Conservation (phyloP, 2,329 filamentous ascomycete species). For the Fusarium mundagurra region DNA sequence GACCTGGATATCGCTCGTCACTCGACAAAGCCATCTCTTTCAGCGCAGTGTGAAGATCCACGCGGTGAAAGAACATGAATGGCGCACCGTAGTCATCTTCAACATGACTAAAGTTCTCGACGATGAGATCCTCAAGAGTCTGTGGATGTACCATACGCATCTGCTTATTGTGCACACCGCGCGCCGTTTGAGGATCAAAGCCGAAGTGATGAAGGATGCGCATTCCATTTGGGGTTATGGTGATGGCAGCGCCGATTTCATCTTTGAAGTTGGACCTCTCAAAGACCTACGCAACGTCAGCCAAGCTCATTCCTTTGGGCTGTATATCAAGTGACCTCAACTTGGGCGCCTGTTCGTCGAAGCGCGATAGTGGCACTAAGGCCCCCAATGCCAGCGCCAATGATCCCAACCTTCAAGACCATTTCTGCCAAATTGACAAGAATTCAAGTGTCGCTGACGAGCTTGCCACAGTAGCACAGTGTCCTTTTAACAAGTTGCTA, state of each 20-base stretch:
- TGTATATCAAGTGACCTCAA: background rate
- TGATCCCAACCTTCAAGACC: background rate
- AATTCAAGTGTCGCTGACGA: background rate
- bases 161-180: background rate
- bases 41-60: background rate
- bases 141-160: conserved; percentile 6
- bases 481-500: background rate
- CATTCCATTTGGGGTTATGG: background rate
- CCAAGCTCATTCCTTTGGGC: too few relatives aligned
- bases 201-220: background rate
- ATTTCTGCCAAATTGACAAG: background rate
- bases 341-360: background rate
- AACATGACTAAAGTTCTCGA: background rate
- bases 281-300: background rate
- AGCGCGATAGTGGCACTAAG: background rate
- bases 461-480: background rate
- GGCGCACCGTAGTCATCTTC: background rate
- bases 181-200: background rate
- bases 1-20: background rate
- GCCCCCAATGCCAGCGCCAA: background rate
- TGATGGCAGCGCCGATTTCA: background rate
- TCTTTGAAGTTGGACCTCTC: background rate
- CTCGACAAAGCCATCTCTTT: background rate
- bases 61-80: background rate
- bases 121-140: background rate